These are phyloP conservation scores for Cubamyces sp. DNA, from an alignment of 768 basidiomycete genomes.

Conservation along the genomic window DNA sequence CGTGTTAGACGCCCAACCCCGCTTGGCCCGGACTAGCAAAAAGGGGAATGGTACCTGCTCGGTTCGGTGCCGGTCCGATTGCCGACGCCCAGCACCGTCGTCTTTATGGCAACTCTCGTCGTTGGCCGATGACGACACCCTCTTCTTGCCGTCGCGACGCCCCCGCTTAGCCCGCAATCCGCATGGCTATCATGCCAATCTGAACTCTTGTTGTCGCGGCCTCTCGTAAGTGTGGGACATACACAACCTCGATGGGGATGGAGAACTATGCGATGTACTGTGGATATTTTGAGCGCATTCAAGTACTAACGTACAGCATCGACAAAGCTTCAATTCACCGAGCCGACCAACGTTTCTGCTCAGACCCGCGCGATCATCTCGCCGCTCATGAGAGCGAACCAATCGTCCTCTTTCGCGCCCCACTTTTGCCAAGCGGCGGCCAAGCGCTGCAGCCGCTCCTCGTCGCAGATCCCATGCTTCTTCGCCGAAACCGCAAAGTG, in stretches of 20 bases:
- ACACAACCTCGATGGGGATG: too few relatives aligned
- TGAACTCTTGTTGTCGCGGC: too few relatives aligned
- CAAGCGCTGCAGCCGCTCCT: constrained; percentile 17
- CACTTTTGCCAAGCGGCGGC: constrained; percentile 22
- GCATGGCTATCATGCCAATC: too few relatives aligned
- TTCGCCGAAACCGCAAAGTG: constrained; percentile 39
- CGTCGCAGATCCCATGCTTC: constrained; percentile 22
- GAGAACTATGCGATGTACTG: too few relatives aligned
- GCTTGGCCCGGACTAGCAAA: not conserved
- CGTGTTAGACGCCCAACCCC: not conserved
- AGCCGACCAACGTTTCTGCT: not conserved
- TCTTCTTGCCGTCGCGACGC: not conserved
- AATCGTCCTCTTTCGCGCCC: constrained; percentile 26
- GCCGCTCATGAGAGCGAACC: constrained; percentile 25
- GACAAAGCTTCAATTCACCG: too few relatives aligned
- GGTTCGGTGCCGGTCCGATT: constrained; percentile 6
- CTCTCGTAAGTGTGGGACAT: too few relatives aligned
- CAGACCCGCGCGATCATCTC: constrained; percentile 20
- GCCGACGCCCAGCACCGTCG: not conserved
- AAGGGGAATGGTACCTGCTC: not conserved
- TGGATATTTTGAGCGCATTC: too few relatives aligned
- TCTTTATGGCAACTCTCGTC: constrained; percentile 11
- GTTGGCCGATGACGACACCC: not conserved
- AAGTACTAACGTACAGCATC: too few relatives aligned
- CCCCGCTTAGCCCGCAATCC: too few relatives aligned